These are phyloP conservation scores for Blastobotrys parvus DNA, from an alignment of 805 yeast species.

Conservation along the genomic window DNA sequence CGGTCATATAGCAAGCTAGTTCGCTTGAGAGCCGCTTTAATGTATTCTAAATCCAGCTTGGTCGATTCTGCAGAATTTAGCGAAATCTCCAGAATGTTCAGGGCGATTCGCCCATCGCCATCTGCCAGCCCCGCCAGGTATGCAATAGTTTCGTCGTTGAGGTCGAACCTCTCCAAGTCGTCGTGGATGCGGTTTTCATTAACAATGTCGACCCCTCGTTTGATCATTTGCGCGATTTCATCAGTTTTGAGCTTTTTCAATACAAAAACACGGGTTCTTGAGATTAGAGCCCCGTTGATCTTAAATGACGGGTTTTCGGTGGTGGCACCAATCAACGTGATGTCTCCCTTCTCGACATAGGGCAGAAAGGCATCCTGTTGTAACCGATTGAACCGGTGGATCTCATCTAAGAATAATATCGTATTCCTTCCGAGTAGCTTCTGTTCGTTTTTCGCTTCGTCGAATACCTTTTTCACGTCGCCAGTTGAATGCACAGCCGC, in stretches of 20 bases:
- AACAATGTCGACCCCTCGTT: constrained; percentile 48
- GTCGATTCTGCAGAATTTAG: constrained; percentile 6
- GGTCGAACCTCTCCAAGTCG: constrained; percentile 40
- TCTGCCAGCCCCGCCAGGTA: constrained; percentile 66
- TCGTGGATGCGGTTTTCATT: constrained; percentile 52
- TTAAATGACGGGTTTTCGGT: constrained; percentile 90
- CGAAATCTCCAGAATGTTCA: constrained; percentile 66
- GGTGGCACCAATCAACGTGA: constrained; percentile 89
- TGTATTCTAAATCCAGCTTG: constrained; percentile 11
- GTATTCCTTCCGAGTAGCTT: constrained; percentile 45
- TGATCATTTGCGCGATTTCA: constrained; percentile 47
- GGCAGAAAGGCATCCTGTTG: constrained; percentile 89
- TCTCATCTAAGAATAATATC: constrained; percentile 82
- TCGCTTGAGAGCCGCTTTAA: constrained; percentile 39
- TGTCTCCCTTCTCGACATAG: constrained; percentile 73
- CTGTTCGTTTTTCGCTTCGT: constrained; percentile 39
- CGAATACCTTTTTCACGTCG: constrained; percentile 59
- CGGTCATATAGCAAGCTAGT: constrained; percentile 67
- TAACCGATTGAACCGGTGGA: constrained; percentile 74
- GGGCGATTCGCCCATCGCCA: constrained; percentile 84
- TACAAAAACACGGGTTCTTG: constrained; percentile 76
- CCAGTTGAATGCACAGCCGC: constrained; percentile 67
- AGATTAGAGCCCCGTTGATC: constrained; percentile 69
- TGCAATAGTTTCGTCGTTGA: constrained; percentile 50
- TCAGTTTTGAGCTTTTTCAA: constrained; percentile 42